These are phyloP conservation scores for Tolypocladium pustulatum DNA, from an alignment of 2,329 filamentous ascomycete species.

Conservation along the genomic window DNA sequence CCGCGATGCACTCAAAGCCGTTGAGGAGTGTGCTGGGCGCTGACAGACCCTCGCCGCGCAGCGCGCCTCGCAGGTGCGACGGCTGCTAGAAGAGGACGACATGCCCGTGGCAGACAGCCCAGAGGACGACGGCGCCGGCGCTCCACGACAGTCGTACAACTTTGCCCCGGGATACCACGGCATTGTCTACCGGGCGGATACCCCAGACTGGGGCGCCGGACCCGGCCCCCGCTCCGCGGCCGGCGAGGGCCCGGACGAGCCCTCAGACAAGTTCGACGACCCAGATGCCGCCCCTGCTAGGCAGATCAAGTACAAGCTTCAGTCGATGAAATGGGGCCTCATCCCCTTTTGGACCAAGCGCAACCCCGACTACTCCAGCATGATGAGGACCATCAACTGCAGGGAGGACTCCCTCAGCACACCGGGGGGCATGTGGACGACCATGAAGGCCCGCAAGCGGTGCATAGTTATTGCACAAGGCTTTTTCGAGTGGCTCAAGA, in stretches of 20 bases:
- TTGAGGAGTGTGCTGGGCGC: not conserved
- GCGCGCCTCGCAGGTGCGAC: constrained; percentile 68
- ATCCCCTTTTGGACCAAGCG: constrained; percentile 90
- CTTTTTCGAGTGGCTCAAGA: constrained; percentile 94
- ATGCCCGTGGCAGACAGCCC: constrained; percentile 66
- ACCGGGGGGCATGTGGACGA: constrained; percentile 77
- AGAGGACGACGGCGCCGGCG: constrained; percentile 51
- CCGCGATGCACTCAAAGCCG: not conserved
- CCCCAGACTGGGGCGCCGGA: constrained; percentile 48
- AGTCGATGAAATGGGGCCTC: constrained; percentile 93
- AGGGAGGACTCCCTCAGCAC: constrained; percentile 74
- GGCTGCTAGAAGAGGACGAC: constrained; percentile 60
- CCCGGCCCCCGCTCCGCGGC: constrained; percentile 11
- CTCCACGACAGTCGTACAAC: constrained; percentile 71
- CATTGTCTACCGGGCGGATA: constrained; percentile 73
- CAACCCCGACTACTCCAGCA: constrained; percentile 63
- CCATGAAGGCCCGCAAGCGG: constrained; percentile 81
- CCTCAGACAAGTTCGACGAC: not conserved
- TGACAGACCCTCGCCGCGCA: constrained; percentile 22
- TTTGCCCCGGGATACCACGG: constrained; percentile 84
- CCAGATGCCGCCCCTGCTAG: not conserved
- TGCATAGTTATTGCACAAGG: constrained; percentile 84
- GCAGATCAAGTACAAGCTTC: constrained; percentile 61
- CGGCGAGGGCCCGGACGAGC: constrained; percentile 1
- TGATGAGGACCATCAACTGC: constrained; percentile 91